Evolutionary conservation across 2,329 filamentous ascomycete genomes (phyloP), one percentile per base, ranked within the genome.

Genomic region (Anthostomella pinea): DNA sequence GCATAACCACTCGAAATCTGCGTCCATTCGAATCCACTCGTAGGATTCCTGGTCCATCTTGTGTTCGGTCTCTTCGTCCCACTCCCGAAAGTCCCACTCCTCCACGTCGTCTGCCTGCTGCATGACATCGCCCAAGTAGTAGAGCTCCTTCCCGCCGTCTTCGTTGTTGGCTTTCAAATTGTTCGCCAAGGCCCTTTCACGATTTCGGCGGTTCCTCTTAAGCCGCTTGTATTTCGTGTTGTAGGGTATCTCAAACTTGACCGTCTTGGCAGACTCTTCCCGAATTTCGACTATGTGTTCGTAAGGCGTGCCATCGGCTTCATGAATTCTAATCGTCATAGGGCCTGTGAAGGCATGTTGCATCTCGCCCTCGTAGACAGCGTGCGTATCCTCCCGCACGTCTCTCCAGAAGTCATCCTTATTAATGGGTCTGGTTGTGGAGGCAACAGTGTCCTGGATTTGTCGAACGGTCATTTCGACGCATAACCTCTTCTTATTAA

Each of bases 141-240:
- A 96, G 8, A 96, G 77, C 3, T 95, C 78, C 26, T 89, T 79
- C 35, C 87, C 80, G 6, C 76, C 74, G 43, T 85, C 84, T 11
- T 65, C 58, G 38, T 75, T 73, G 5, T 61, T 14, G 4, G 54
- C 48, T 21, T 46, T 46, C n/a, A n/a, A n/a, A 23, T 47, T 58
- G 24, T 51, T 57, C 3, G 74, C 72, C 46, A 69, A 67, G 14
- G 53, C 30, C 73, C 72, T 54, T 85, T 85, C 33, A 77, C 75
- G 38, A 74, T 85, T 27, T 69, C 75, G 16, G 72, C 79, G 32
- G 41, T 86, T 96, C 30, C 90, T 76, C 69, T 98, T 98, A 3
- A 98, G 73, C 7, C 94, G 83, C 68, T 97, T 98, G 68, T 98
- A 98, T 60, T 98, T 98, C 0, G 93, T 98, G 54, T 97, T 97